These are phyloP conservation scores for Naganishia randhawae DNA, from an alignment of 768 basidiomycete genomes.

Conservation along the genomic window DNA sequence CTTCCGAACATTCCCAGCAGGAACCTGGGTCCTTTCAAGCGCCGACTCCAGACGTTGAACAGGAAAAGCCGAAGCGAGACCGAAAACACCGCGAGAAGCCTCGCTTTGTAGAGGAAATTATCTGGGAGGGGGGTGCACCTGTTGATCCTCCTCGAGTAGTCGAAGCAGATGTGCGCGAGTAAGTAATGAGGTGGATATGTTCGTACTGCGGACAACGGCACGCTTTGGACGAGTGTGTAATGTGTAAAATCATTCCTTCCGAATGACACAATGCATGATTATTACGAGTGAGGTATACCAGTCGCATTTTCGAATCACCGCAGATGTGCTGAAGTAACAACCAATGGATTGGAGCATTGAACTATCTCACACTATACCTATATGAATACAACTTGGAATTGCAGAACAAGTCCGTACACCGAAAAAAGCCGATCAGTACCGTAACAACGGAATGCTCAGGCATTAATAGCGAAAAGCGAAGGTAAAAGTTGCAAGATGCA, in stretches of 20 bases:
- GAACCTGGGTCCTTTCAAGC: not conserved
- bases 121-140: slow-evolving; percentile 26
- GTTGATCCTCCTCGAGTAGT: slow-evolving; percentile 21
- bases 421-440: not conserved
- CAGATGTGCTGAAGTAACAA: not conserved
- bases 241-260: no score
- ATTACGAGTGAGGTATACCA: no score
- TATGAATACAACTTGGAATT: not conserved
- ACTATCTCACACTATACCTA: not conserved
- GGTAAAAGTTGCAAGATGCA: not conserved
- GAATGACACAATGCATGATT: no score
- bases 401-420: not conserved
- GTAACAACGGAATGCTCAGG: not conserved
- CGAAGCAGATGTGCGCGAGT: not conserved
- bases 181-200: not conserved
- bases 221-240: no score
- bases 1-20: not conserved
- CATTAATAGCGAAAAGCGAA: slow-evolving; percentile 17
- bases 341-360: not conserved
- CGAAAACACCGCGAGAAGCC: slow-evolving; percentile 7
- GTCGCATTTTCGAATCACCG: not conserved
- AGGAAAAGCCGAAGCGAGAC: slow-evolving; percentile 15
- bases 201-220: no score
- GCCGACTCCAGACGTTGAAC: not conserved
- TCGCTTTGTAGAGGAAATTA: slow-evolving; percentile 23